phyloP scores from a whole-genome alignment of 129 eudicot genomes.

The Lonicera japonica region DNA sequence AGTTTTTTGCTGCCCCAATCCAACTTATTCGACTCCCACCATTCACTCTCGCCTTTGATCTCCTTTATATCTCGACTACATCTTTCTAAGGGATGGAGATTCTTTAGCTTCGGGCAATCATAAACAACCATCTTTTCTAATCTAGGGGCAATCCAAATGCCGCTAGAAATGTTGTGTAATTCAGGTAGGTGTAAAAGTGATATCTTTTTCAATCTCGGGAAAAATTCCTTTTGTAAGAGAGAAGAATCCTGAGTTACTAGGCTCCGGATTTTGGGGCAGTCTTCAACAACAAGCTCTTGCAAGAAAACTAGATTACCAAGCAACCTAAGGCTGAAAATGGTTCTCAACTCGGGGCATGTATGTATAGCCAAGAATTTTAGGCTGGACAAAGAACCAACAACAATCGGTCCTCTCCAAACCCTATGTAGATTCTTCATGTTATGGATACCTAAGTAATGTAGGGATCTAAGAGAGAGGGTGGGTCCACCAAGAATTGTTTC shows the following conservation, averaged over 20 bases:
- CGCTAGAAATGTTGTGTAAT: slow-evolving; percentile 20
- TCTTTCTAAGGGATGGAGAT: slow-evolving; percentile 11
- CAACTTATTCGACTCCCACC: slow-evolving; percentile 33
- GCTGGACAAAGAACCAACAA: slow-evolving; percentile 9
- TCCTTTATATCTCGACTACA: slow-evolving; percentile 1
- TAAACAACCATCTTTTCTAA: slow-evolving; percentile 20
- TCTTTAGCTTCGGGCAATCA: slow-evolving; percentile 30
- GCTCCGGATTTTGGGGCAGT: slow-evolving; percentile 16
- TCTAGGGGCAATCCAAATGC: slow-evolving; percentile 13
- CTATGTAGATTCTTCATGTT: slow-evolving; percentile 30
- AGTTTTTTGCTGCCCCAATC: slow-evolving; percentile 1
- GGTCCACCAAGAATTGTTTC: slow-evolving; percentile 15
- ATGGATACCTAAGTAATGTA: slow-evolving; percentile 25
- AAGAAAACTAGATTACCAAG: slow-evolving; percentile 8
- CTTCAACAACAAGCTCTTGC: slow-evolving; percentile 23
- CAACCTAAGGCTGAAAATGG: background rate
- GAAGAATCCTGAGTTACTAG: slow-evolving; percentile 5
- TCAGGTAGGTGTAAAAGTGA: slow-evolving; percentile 32
- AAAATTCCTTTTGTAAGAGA: background rate
- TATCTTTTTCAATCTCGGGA: slow-evolving; percentile 26
- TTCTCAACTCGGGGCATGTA: slow-evolving; percentile 31
- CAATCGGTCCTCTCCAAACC: slow-evolving; percentile 25
- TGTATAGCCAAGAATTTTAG: slow-evolving; percentile 26
- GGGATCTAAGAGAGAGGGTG: slow-evolving; percentile 18
- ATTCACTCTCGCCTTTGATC: slow-evolving; percentile 30